Evolutionary conservation across 1,284 basidiomycete species (phyloP).

Genomic region (Leccinum griseonigrum): DNA sequence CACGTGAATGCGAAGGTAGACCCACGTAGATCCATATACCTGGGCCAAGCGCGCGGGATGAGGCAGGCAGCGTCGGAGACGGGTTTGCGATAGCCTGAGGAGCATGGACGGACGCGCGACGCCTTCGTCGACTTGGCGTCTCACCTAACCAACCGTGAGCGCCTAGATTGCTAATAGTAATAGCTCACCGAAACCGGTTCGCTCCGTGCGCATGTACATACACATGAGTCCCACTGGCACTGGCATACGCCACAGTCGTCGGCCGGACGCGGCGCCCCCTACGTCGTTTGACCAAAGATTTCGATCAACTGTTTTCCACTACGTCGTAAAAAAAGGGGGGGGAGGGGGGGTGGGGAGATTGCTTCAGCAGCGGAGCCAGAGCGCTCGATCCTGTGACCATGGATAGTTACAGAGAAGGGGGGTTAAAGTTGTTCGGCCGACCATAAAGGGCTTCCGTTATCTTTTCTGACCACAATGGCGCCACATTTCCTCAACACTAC

Average conservation of each 20-base stretch:
- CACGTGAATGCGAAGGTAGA: not conserved
- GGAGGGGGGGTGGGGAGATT: not conserved
- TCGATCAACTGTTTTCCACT: not conserved
- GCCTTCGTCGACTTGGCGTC: not conserved
- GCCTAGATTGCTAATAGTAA: not conserved
- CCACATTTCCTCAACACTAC: not conserved
- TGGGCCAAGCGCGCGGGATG: not conserved
- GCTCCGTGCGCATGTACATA: not conserved
- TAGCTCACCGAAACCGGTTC: not conserved
- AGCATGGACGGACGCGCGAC: not conserved
- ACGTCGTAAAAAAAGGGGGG: not conserved
- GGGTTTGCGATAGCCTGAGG: not conserved
- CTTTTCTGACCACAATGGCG: not conserved
- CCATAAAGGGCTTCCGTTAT: not conserved
- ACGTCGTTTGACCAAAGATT: not conserved
- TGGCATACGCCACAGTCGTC: not conserved
- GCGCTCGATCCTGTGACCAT: not conserved
- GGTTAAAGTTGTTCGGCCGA: not conserved
- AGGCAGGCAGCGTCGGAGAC: not conserved
- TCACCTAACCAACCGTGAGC: not conserved
- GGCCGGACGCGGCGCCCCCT: not conserved
- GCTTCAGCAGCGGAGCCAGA: not conserved
- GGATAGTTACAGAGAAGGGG: not conserved
- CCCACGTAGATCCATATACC: not conserved
- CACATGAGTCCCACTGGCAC: not conserved